phyloP scores from a whole-genome alignment of 2,329 filamentous ascomycete genomes.

The Colletotrichum tofieldiae region DNA sequence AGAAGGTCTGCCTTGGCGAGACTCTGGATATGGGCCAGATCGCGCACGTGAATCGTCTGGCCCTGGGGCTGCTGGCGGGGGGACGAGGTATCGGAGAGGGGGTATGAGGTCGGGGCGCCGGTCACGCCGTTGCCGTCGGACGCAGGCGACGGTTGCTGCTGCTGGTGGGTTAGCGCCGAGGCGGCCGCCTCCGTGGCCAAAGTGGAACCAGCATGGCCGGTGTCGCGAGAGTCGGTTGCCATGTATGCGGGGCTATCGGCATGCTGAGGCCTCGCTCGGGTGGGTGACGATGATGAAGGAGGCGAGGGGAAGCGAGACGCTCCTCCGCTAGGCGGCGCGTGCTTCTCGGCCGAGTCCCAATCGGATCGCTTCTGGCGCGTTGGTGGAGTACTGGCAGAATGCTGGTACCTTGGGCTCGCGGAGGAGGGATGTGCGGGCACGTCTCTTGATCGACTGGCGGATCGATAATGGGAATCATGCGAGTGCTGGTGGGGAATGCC shows the following conservation, averaged over 20 bases:
- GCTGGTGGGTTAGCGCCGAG: constrained; percentile 45
- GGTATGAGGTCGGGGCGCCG: constrained; percentile 45
- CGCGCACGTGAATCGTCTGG: constrained; percentile 82
- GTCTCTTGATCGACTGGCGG: constrained; percentile 54
- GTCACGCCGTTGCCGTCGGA: constrained; percentile 51
- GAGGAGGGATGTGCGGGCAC: constrained; percentile 48
- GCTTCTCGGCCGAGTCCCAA: constrained; percentile 41
- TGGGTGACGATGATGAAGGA: constrained; percentile 68
- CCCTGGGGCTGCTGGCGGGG: constrained; percentile 51
- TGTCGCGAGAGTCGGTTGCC: constrained; percentile 57
- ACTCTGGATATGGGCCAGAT: constrained; percentile 91
- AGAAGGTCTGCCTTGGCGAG: constrained; percentile 85
- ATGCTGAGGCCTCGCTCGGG: constrained; percentile 58
- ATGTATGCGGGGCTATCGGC: constrained; percentile 61
- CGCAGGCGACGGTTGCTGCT: constrained; percentile 55
- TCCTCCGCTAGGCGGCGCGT: constrained; percentile 54
- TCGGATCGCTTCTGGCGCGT: constrained; percentile 39
- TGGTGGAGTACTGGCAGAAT: constrained; percentile 38
- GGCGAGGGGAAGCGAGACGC: constrained; percentile 68
- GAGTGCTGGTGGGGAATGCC: constrained; percentile 63
- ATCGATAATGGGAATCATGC: constrained; percentile 60
- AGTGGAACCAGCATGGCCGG: constrained; percentile 29
- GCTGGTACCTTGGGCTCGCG: constrained; percentile 50
- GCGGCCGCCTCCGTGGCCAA: constrained; percentile 22
- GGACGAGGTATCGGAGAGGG: constrained; percentile 48